Evolutionary conservation across 306 rosid species (phyloP).

Genomic region (Malus asiatica): DNA sequence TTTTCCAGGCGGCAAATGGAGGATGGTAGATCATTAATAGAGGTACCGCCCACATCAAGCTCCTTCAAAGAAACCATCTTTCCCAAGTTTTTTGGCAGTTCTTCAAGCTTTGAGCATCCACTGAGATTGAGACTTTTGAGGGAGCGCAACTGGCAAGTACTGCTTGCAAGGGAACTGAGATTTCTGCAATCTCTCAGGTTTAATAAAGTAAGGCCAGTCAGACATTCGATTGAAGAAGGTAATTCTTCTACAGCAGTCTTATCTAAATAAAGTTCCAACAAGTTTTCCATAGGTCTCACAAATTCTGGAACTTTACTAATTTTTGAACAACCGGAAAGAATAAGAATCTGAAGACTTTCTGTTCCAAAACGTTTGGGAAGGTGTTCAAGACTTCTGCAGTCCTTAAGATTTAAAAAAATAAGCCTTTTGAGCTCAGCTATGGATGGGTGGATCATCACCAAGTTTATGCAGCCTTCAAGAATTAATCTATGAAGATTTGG

Average conservation of each 20-base stretch:
- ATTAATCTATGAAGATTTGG: background rate
- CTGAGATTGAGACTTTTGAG: background rate
- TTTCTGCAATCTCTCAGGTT: background rate
- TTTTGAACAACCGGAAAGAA: constrained; percentile 10
- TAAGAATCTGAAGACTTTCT: constrained; percentile 2
- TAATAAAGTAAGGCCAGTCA: background rate
- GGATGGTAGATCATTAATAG: background rate
- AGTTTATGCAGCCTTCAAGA: constrained; percentile 12
- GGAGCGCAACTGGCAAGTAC: background rate
- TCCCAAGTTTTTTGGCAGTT: background rate
- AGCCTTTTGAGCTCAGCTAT: constrained; percentile 1
- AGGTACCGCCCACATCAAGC: background rate
- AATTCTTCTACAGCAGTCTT: background rate
- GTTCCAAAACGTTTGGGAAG: background rate
- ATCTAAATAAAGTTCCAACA: constrained; percentile 2
- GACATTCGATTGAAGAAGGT: constrained; percentile 4
- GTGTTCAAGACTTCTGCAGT: background rate
- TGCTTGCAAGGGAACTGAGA: background rate
- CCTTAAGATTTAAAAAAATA: background rate
- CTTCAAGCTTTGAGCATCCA: constrained; percentile 3
- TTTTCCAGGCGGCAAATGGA: background rate
- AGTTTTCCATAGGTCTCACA: background rate
- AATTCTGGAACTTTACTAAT: constrained; percentile 7
- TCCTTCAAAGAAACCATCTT: constrained; percentile 1
- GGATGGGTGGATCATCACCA: constrained; percentile 17